Percentiles rank a stretch among this genome's conserved stretches.
Conservation (phyloP, 257 asterid genomes). For the Ehretia macrophylla region DNA sequence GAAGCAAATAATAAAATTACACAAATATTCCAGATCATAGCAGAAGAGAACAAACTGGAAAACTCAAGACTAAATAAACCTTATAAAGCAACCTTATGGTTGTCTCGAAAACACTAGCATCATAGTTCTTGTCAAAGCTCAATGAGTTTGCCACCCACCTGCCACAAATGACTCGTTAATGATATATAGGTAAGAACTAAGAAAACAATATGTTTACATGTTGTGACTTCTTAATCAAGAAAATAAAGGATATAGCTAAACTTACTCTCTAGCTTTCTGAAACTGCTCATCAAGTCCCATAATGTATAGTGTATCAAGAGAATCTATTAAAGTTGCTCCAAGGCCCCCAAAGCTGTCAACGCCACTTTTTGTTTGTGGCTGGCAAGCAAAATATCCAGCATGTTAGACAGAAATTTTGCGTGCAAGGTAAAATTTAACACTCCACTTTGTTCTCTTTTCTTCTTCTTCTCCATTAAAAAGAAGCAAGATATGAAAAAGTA, state of each 20-base stretch:
- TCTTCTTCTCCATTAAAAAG: no score
- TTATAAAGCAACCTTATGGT: conserved; percentile 99
- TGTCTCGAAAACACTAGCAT: conserved; percentile 99
- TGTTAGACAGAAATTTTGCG: conserved; percentile 13
- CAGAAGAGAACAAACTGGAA: conserved; percentile 21
- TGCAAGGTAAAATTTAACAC: conserved; percentile 6
- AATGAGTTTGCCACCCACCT: conserved; percentile 94
- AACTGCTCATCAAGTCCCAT: conserved; percentile 98
- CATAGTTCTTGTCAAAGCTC: conserved; percentile 95
- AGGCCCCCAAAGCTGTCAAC: conserved; percentile 99
- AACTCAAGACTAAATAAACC: conserved; percentile 56
- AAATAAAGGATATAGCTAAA: conserved; percentile 9
- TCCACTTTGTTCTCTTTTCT: conserved; percentile 1
- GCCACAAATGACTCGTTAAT: conserved; percentile 39
- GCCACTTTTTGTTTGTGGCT: conserved; percentile 91
- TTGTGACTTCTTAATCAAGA: neutral
- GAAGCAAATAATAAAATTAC: conserved; percentile 9
- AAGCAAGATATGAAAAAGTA: no score
- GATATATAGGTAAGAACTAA: neutral
- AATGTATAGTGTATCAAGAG: conserved; percentile 92
- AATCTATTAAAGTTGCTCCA: conserved; percentile 94
- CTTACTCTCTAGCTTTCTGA: conserved; percentile 94
- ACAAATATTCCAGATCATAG: conserved; percentile 6
- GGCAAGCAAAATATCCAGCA: conserved; percentile 27
- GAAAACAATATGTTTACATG: neutral